Evolutionary conservation across 75 land plant genomes (phyloP).

Genomic region (Picea sitchensis): DNA sequence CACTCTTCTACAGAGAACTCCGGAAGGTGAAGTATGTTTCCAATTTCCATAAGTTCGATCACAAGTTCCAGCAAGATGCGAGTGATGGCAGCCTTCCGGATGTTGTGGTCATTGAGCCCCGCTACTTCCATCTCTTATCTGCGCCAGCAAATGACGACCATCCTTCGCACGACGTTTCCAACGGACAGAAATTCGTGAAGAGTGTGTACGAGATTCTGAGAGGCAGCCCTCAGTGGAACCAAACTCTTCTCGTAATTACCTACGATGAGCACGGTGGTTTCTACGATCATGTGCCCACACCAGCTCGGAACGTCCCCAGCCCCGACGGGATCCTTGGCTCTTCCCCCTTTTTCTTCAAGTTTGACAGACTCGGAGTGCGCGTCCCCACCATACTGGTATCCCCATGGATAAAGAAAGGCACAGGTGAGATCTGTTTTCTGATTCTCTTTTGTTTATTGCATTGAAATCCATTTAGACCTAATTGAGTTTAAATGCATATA

Average conservation of each 20-base stretch:
- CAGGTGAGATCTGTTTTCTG: not conserved
- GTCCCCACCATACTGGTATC: constrained; percentile 65
- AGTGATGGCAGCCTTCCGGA: constrained; percentile 55
- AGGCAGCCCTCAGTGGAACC: constrained; percentile 73
- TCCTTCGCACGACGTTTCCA: too few species aligned
- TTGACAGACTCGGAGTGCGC: constrained; percentile 38
- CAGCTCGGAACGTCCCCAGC: constrained; percentile 51
- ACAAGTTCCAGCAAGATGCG: constrained; percentile 43
- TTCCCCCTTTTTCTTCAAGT: constrained; percentile 27
- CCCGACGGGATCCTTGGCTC: constrained; percentile 60
- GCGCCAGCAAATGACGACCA: constrained; percentile 19
- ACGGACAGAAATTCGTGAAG: too few species aligned
- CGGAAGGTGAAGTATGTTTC: constrained; percentile 48
- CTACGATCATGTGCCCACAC: constrained; percentile 80
- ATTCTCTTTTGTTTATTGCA: too few species aligned
- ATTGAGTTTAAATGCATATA: constrained; percentile 12
- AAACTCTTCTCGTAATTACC: constrained; percentile 53
- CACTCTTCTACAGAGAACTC: too few species aligned
- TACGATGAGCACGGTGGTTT: constrained; percentile 24
- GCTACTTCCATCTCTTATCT: constrained; percentile 53
- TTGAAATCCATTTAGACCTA: too few species aligned
- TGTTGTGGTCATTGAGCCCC: constrained; percentile 65
- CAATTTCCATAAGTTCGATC: constrained; percentile 43
- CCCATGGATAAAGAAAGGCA: constrained; percentile 73
- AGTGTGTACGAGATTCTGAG: constrained; percentile 25